Evolutionary conservation across 257 asterid species (phyloP), one percentile per base, ranked within the genome.

Genomic region (Gentiana dahurica): DNA sequence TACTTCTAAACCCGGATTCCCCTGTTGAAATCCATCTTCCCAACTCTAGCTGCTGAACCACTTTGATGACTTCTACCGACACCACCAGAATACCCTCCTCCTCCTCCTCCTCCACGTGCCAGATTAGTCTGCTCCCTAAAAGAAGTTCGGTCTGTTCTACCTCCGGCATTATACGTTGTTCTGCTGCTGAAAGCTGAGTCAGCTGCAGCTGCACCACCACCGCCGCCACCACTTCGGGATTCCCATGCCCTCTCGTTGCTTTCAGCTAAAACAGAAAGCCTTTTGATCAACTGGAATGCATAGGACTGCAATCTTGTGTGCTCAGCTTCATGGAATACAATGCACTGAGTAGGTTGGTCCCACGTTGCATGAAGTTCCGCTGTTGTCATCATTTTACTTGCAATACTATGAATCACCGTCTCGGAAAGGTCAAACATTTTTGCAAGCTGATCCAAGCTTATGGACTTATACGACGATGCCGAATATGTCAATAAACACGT

Each of bases 331-430:
- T 92, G 90, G 80, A 92, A 81, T 8, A 88, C 81, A 2, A 92
- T 79, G 83, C 97, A 92, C 10, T 66, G 58, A 0, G 93, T 81
- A 3, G 97, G 98, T 61, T 92, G 95, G 73, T 92, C 98, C 98
- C 95, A 85, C 51, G 93, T 83, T 0, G 95, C 98, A 33, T 79
- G 85, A 46, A 92, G 89, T 75, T 92, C 98, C 72, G 88, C 98
- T 2, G 73, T 78, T 54, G 88, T 81, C 90, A 92, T 87, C 95
- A 91, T 87, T 69, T 75, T 82, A 69, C 94, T 85, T 45, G 79
- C 92, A 1, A 79, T 68, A 75, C 93, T 71, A 37, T 84, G 86
- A 12, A 87, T 79, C 71, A 83, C 85, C 2, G 75, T 67, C 8
- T 78, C 93, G 0, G 94, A 79, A 36, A 91, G 83, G 54, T 81